phyloP scores from a whole-genome alignment of 106 monocot genomes.

The Posidonia australis region DNA sequence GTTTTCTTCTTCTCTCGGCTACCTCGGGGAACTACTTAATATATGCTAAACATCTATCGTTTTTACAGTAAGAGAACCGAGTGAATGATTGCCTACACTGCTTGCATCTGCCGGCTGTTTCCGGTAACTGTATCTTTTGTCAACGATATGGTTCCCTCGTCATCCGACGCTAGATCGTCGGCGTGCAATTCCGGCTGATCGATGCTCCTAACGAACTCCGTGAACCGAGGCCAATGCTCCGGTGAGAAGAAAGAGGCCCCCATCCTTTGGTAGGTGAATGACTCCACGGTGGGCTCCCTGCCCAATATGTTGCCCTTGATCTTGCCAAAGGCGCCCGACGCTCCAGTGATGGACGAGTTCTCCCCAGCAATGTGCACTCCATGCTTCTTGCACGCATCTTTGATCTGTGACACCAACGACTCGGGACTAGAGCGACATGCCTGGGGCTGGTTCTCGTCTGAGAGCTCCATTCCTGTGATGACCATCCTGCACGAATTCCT shows the following conservation, averaged over 20 bases:
- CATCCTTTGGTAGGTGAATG: slow-evolving; percentile 48
- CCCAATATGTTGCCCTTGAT: slow-evolving; percentile 26
- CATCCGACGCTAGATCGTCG: slow-evolving; percentile 10
- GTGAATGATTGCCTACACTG: background rate
- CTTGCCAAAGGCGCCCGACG: slow-evolving; percentile 6
- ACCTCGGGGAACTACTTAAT: too few species aligned
- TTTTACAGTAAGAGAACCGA: too few species aligned
- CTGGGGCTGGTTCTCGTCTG: slow-evolving; percentile 14
- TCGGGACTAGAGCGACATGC: slow-evolving; percentile 30
- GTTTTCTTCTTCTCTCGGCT: too few species aligned
- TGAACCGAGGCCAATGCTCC: slow-evolving; percentile 18
- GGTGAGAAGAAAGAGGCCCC: slow-evolving; percentile 9
- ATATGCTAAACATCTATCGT: too few species aligned
- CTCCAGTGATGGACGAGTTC: slow-evolving; percentile 26
- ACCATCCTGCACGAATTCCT: slow-evolving; percentile 31
- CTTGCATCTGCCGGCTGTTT: slow-evolving; percentile 12
- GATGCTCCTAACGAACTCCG: slow-evolving; percentile 15
- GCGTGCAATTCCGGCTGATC: slow-evolving; percentile 9
- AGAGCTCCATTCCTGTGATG: slow-evolving; percentile 39
- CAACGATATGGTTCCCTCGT: slow-evolving; percentile 5
- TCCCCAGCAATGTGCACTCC: slow-evolving; percentile 43
- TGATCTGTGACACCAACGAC: slow-evolving; percentile 38
- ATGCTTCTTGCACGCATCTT: slow-evolving; percentile 28
- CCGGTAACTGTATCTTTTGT: background rate
- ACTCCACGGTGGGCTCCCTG: background rate